Conservation (phyloP, 2,329 filamentous ascomycete species). For the Epichloe sylvatica region DNA sequence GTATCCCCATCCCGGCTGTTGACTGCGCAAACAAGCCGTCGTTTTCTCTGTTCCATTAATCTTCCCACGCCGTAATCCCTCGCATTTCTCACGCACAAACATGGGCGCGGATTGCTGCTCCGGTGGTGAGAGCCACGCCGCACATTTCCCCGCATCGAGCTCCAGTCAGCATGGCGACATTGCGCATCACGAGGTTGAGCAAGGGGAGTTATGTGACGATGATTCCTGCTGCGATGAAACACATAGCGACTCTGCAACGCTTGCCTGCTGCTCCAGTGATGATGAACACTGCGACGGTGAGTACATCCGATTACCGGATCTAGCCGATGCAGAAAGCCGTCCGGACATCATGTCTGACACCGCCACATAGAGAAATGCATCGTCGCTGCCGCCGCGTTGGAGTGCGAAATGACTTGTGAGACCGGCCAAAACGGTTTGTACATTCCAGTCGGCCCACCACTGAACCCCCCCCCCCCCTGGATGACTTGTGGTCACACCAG, state of each 20-base stretch:
- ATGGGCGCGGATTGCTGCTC: conserved; percentile 9
- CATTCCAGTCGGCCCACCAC: background rate
- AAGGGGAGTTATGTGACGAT: conserved; percentile 8
- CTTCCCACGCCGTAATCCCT: background rate
- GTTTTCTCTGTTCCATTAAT: background rate
- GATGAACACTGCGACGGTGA: conserved; percentile 16
- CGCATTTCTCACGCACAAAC: background rate
- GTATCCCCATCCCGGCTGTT: background rate
- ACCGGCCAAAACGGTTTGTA: conserved; percentile 12
- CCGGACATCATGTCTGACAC: conserved; percentile 1
- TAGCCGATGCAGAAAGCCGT: background rate
- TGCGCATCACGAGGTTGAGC: background rate
- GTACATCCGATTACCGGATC: background rate
- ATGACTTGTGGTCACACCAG: background rate
- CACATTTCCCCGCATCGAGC: background rate
- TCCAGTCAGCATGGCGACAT: background rate
- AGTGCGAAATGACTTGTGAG: conserved; percentile 19
- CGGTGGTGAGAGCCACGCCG: background rate
- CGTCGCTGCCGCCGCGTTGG: conserved; percentile 15
- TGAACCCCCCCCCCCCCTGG: background rate
- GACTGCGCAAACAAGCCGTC: background rate
- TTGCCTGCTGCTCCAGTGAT: conserved; percentile 14
- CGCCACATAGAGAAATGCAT: conserved; percentile 19
- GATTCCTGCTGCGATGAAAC: conserved; percentile 9
- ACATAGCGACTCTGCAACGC: conserved; percentile 6